phyloP scores from a whole-genome alignment of 805 yeast species.

The Ogataea saltuana region DNA sequence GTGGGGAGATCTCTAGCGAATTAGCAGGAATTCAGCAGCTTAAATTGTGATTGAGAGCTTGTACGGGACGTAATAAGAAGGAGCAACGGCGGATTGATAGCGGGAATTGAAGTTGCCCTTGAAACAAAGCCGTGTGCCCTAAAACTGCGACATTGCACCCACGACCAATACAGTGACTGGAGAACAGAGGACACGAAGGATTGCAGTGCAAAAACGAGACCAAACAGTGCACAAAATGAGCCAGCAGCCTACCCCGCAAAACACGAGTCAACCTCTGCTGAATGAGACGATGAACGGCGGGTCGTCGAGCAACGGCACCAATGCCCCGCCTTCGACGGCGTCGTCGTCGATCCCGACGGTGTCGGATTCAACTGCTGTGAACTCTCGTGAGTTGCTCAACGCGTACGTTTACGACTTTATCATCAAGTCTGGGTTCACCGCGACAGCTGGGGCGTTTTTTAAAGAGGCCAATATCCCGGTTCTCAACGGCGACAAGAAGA shows the following conservation, averaged over 20 bases:
- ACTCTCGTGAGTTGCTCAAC: slow-evolving; percentile 62
- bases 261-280: slow-evolving; percentile 6
- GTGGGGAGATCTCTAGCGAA: not conserved
- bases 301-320: slow-evolving; percentile 10
- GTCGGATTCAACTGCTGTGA: slow-evolving; percentile 47
- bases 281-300: slow-evolving; percentile 11
- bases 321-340: slow-evolving; percentile 16
- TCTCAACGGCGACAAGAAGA: slow-evolving; percentile 33
- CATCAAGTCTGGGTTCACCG: slow-evolving; percentile 66
- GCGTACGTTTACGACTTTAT: slow-evolving; percentile 87
- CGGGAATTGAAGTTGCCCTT: too few species aligned
- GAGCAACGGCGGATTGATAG: slow-evolving; percentile 1
- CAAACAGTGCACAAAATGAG: slow-evolving; percentile 16
- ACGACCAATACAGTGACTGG: not conserved
- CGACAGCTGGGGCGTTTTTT: slow-evolving; percentile 72
- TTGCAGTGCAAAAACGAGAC: not conserved
- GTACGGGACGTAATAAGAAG: not conserved
- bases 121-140: not conserved
- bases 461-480: slow-evolving; percentile 73
- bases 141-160: not conserved
- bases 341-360: slow-evolving; percentile 29
- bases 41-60: not conserved
- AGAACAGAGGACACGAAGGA: not conserved
- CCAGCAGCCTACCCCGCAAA: slow-evolving; percentile 20
- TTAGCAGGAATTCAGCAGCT: not conserved